phyloP scores from a whole-genome alignment of 2,329 filamentous ascomycete genomes.

The Davidsoniella eucalypti region DNA sequence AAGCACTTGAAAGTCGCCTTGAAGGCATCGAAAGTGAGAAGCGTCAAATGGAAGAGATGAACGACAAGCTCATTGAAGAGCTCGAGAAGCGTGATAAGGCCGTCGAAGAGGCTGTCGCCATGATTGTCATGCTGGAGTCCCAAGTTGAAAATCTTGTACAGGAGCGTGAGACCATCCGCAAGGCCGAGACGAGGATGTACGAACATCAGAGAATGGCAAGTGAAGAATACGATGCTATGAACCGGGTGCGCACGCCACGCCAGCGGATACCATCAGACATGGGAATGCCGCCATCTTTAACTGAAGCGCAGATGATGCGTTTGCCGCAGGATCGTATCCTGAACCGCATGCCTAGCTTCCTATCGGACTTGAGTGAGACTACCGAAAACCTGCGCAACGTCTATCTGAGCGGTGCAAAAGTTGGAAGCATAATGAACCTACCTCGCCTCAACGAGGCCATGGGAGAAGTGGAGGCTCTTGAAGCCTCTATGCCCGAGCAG shows the following conservation, averaged over 20 bases:
- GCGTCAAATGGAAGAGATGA: conserved; percentile 37
- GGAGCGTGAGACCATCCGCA: conserved; percentile 37
- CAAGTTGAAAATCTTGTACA: conserved; percentile 35
- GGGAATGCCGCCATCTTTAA: conserved; percentile 15
- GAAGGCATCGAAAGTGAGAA: conserved; percentile 37
- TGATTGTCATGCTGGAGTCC: conserved; percentile 51
- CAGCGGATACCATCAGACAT: conserved; percentile 1
- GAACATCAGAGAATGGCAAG: conserved; percentile 10
- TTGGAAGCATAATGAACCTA: conserved; percentile 32
- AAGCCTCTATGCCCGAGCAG: conserved; percentile 15
- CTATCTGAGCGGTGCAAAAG: conserved; percentile 30
- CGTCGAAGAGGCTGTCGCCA: conserved; percentile 51
- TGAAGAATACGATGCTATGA: conserved; percentile 11
- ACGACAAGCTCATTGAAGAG: conserved; percentile 40
- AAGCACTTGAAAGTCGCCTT: conserved; percentile 39
- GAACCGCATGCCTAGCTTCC: conserved; percentile 45
- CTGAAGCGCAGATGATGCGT: not conserved
- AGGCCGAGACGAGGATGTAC: conserved; percentile 24
- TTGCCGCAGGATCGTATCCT: conserved; percentile 19
- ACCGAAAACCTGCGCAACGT: conserved; percentile 45
- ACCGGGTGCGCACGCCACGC: not conserved
- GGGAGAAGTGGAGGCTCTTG: conserved; percentile 7
- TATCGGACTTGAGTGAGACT: conserved; percentile 41
- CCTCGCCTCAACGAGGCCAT: conserved; percentile 19
- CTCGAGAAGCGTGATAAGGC: conserved; percentile 54